Conservation (phyloP, 306 rosid genomes). For the Lathyrus oleraceus region DNA sequence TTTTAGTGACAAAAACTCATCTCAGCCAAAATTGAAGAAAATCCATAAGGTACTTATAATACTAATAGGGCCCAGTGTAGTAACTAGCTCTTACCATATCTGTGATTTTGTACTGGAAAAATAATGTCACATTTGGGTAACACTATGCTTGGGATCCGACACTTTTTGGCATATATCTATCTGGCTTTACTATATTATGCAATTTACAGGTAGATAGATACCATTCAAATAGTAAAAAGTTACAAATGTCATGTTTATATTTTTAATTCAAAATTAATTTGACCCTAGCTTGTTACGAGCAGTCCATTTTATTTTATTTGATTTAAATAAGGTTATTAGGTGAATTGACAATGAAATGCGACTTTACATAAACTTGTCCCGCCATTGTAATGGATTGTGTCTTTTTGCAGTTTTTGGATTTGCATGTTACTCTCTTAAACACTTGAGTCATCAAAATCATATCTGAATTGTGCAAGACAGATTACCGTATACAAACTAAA, state of each 20-base stretch:
- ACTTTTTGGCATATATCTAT: slow-evolving; percentile 20
- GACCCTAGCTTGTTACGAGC: slow-evolving; percentile 35
- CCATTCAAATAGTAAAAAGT: slow-evolving; percentile 21
- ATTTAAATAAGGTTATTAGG: background rate
- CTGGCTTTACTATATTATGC: slow-evolving; percentile 32
- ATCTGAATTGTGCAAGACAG: background rate
- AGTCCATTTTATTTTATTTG: slow-evolving; percentile 31
- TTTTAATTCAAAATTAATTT: background rate
- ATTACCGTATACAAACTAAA: too few species aligned
- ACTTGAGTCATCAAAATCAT: slow-evolving; percentile 31
- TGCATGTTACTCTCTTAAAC: slow-evolving; percentile 29
- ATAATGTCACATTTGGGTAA: slow-evolving; percentile 42
- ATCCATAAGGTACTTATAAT: slow-evolving; percentile 48
- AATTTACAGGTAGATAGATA: slow-evolving; percentile 34
- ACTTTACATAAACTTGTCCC: slow-evolving; percentile 44
- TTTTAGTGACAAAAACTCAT: slow-evolving; percentile 40
- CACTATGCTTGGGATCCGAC: slow-evolving; percentile 42
- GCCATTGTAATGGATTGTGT: slow-evolving; percentile 36
- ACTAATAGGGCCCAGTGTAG: slow-evolving; percentile 39
- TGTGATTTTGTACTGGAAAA: slow-evolving; percentile 40
- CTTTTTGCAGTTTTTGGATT: slow-evolving; percentile 37
- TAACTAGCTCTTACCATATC: slow-evolving; percentile 37
- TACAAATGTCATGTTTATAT: background rate
- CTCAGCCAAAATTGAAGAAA: slow-evolving; percentile 44
- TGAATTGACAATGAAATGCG: slow-evolving; percentile 40